Percentiles rank a stretch among this genome's conserved stretches.
Evolutionary conservation across 1,284 basidiomycete genomes (phyloP).

Genomic region (Ceratobasidium sp.): DNA sequence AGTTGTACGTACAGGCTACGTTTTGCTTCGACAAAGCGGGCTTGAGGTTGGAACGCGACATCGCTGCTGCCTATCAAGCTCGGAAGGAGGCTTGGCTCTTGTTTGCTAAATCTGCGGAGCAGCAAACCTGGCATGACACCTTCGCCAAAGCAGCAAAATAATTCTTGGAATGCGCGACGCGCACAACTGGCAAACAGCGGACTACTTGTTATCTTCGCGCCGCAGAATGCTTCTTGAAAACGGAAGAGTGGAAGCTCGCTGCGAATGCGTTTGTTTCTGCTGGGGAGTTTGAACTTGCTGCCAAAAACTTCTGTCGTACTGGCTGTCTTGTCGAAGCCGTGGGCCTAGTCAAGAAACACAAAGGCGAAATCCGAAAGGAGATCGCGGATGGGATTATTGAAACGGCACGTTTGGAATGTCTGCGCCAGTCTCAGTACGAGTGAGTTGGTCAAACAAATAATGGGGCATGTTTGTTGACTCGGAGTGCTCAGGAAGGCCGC

Average conservation of each 20-base stretch:
- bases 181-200: constrained; percentile 13
- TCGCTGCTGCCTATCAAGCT: constrained; percentile 61
- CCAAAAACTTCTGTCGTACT: constrained; percentile 61
- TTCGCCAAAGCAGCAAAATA: constrained; percentile 61
- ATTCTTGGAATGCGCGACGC: constrained; percentile 5
- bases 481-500: constrained; percentile 57
- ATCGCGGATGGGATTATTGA: constrained; percentile 61
- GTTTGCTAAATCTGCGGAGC: constrained; percentile 51
- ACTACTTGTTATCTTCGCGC: constrained; percentile 52
- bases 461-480: constrained; percentile 48
- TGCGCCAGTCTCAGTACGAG: constrained; percentile 60
- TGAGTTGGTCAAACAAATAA: constrained; percentile 51
- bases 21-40: constrained; percentile 69
- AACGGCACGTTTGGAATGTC: constrained; percentile 65
- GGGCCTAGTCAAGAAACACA: constrained; percentile 57
- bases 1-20: constrained; percentile 67
- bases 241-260: constrained; percentile 52
- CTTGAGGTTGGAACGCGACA: constrained; percentile 57
- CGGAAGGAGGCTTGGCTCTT: constrained; percentile 56
- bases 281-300: constrained; percentile 59
- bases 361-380: constrained; percentile 54
- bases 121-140: constrained; percentile 52
- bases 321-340: constrained; percentile 67
- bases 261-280: constrained; percentile 62
- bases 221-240: constrained; percentile 65